Percentiles rank a stretch among this genome's conserved stretches.
Conservation (phyloP, 768 basidiomycete species). For the Panellus pusillus region DNA sequence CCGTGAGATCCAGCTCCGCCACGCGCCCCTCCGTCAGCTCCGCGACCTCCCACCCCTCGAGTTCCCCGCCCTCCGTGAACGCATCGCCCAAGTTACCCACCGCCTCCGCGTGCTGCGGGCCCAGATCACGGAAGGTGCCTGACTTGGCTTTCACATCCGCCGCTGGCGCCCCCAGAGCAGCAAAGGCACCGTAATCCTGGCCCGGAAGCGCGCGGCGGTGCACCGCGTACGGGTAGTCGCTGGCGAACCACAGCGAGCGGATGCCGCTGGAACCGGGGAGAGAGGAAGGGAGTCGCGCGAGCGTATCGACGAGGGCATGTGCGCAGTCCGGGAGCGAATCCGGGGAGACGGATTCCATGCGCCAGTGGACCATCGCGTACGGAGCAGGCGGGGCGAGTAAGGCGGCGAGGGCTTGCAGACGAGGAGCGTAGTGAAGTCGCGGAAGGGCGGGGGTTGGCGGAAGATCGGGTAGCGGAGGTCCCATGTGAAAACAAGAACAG, state of each 20-base stretch:
- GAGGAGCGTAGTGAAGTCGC: constrained; percentile 44
- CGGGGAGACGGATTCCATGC: constrained; percentile 50
- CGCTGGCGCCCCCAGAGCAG: not conserved
- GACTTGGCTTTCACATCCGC: constrained; percentile 27
- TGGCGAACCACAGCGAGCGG: constrained; percentile 53
- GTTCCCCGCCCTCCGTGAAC: constrained; percentile 41
- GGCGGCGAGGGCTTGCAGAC: constrained; percentile 41
- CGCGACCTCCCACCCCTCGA: constrained; percentile 42
- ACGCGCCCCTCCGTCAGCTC: constrained; percentile 39
- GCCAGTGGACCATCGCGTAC: constrained; percentile 57
- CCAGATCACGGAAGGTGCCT: constrained; percentile 48
- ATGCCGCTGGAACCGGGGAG: constrained; percentile 29
- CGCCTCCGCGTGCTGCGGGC: constrained; percentile 44
- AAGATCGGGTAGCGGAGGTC: constrained; percentile 51
- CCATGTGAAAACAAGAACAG: constrained; percentile 56
- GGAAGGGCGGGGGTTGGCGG: constrained; percentile 14
- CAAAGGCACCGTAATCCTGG: not conserved
- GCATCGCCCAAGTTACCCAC: constrained; percentile 42
- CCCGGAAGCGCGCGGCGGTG: constrained; percentile 9
- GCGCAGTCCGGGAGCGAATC: constrained; percentile 48
- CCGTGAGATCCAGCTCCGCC: not conserved
- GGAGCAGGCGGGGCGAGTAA: constrained; percentile 36
- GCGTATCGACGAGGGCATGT: constrained; percentile 44
- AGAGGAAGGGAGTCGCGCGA: constrained; percentile 29
- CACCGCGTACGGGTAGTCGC: constrained; percentile 47